Base-by-base conservation (phyloP, 805 yeast species). In the Isabelozyma rhagii region DNA sequence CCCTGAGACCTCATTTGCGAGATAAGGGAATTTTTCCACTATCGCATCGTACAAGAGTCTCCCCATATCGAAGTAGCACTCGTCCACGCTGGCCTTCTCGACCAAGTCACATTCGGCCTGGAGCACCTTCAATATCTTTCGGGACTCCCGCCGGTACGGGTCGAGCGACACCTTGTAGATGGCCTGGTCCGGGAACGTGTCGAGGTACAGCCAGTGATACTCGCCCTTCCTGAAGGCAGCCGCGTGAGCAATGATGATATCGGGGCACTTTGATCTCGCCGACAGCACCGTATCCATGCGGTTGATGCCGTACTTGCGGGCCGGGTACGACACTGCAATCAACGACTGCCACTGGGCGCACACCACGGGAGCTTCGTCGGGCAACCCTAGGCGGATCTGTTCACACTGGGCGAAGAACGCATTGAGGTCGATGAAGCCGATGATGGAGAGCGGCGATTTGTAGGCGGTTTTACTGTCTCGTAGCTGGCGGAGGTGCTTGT, bases 391-490 rank as follows among this genome's bases (percentile, higher is more conserved):
- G 41, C 97, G 69, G 5, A 89, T 72, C 56, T 87, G 93, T 60
- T 94, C 97, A 29, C 86, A 94, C 62, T 94, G 99, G 0, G 99
- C 97, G 67, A 88, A 94, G 66, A 92, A 94, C 10, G 98, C 97
- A 69, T 94, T 96, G 59, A 90, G 80, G 68, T 94, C 99, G 21
- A 94, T 79, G 58, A 91, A 96, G 7, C 87, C 91, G 39, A 94
- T 80, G 21, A 87, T 87, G 0, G 97, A 76, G 9, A 93, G 70
- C 2, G 93, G 89, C 52, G 91, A 84, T 6, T 60, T 57, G 62
- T 80, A 84, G 2, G 94, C 72, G 10, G 66, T 72, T 2, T 59
- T 55, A 1, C 72, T 69, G 44, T 80, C 74, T 45, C 75, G 71
- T 13, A 88, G 66, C 42, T 74, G 78, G 8, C 67, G 51, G 3